These are phyloP conservation scores for Scedosporium boydii DNA, from an alignment of 2,329 filamentous ascomycete genomes.

Conservation along the genomic window DNA sequence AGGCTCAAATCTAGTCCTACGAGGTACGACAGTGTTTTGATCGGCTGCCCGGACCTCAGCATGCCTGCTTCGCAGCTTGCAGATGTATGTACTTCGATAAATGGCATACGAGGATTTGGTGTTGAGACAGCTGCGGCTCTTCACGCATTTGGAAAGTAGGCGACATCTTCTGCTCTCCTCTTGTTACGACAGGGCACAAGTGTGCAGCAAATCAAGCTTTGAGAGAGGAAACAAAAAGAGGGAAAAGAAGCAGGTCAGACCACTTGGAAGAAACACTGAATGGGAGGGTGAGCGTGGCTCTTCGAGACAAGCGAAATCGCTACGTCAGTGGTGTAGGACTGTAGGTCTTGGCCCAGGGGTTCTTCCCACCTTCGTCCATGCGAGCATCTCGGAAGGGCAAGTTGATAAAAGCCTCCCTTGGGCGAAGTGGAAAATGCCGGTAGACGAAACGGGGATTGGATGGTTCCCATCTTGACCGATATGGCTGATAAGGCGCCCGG, in stretches of 20 bases:
- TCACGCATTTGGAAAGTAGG: background rate
- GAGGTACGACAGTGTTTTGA: background rate
- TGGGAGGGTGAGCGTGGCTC: background rate
- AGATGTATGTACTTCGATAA: too few species aligned
- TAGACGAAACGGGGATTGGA: background rate
- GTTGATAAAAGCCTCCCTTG: background rate
- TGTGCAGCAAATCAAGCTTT: background rate
- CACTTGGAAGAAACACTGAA: background rate
- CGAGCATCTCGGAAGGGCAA: background rate
- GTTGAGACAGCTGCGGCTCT: background rate
- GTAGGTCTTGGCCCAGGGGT: background rate
- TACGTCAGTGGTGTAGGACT: background rate
- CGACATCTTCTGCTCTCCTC: background rate
- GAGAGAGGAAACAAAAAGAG: too few species aligned
- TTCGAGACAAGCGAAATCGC: background rate
- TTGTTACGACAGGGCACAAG: background rate
- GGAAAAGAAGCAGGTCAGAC: background rate
- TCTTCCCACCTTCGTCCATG: background rate
- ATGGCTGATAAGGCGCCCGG: background rate
- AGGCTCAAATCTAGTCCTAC: background rate
- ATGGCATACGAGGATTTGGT: too few species aligned
- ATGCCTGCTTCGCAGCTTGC: too few species aligned
- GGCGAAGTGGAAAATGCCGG: background rate
- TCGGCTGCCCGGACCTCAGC: background rate
- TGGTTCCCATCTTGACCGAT: background rate